Evolutionary conservation across 441 rosid species (phyloP).

Genomic region (Rhodomyrtus psidioides): DNA sequence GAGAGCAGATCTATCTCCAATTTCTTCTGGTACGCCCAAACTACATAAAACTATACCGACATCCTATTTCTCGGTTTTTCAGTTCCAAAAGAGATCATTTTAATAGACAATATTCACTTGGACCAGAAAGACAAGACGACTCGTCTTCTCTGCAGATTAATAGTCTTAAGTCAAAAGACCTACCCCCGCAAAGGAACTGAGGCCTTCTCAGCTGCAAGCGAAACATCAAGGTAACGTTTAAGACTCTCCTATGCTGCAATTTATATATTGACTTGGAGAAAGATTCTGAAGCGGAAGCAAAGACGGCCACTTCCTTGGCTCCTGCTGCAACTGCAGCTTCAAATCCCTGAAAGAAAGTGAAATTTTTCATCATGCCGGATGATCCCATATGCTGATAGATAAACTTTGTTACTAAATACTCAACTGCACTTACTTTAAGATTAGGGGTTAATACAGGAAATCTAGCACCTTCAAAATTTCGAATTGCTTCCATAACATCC

Average conservation of each 20-base stretch:
- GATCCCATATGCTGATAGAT: neutral
- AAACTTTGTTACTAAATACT: neutral
- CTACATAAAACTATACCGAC: neutral
- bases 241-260: constrained; percentile 45
- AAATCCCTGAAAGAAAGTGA: constrained; percentile 24
- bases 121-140: neutral
- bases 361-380: neutral
- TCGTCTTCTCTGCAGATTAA: neutral
- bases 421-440: constrained; percentile 24
- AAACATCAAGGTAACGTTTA: constrained; percentile 28
- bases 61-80: neutral
- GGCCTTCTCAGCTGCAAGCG: constrained; percentile 23
- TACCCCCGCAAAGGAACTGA: constrained; percentile 43
- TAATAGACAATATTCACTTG: neutral
- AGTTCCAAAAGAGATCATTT: neutral
- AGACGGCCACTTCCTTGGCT: constrained; percentile 31
- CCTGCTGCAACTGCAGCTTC: constrained; percentile 37
- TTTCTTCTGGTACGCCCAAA: too few species aligned
- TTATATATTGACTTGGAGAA: constrained; percentile 41
- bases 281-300: constrained; percentile 45
- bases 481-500: constrained; percentile 37
- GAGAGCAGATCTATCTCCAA: too few species aligned
- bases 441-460: constrained; percentile 47
- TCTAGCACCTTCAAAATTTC: constrained; percentile 26
- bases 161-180: neutral